phyloP scores from a whole-genome alignment of 2,329 filamentous ascomycete genomes.

The Fusarium subtropicale region DNA sequence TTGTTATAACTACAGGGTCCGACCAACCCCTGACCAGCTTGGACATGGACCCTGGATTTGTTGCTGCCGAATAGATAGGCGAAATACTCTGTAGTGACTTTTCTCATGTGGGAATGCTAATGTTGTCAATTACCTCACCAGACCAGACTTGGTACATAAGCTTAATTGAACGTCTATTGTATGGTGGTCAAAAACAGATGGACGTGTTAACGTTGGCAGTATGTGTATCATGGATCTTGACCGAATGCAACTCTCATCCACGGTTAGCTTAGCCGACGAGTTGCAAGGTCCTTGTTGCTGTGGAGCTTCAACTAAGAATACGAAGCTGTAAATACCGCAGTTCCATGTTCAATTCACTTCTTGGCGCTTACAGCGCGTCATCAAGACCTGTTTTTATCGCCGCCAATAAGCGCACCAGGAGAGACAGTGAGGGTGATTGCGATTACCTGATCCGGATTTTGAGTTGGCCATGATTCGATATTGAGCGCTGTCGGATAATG shows the following conservation, averaged over 20 bases:
- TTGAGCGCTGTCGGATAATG: background rate
- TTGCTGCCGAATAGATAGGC: background rate
- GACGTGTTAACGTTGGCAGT: background rate
- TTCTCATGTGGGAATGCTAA: background rate
- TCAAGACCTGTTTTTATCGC: background rate
- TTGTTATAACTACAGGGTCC: background rate
- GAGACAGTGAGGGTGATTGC: background rate
- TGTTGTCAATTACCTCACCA: background rate
- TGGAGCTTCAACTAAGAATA: conserved; percentile 7
- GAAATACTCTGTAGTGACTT: background rate
- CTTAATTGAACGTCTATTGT: conserved; percentile 1
- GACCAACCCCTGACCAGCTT: background rate
- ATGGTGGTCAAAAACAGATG: background rate
- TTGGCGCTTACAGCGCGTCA: conserved; percentile 18
- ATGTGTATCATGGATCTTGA: background rate
- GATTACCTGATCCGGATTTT: conserved; percentile 31
- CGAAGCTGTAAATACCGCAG: conserved; percentile 24
- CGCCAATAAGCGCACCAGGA: conserved; percentile 25
- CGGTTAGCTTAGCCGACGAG: background rate
- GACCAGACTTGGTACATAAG: background rate
- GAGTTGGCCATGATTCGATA: conserved; percentile 21
- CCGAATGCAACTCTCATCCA: background rate
- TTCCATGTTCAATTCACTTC: background rate
- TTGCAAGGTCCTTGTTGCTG: background rate
- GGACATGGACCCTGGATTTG: conserved; percentile 1